Conservation (phyloP, 345 rosid species). For the Syzygium grande region DNA sequence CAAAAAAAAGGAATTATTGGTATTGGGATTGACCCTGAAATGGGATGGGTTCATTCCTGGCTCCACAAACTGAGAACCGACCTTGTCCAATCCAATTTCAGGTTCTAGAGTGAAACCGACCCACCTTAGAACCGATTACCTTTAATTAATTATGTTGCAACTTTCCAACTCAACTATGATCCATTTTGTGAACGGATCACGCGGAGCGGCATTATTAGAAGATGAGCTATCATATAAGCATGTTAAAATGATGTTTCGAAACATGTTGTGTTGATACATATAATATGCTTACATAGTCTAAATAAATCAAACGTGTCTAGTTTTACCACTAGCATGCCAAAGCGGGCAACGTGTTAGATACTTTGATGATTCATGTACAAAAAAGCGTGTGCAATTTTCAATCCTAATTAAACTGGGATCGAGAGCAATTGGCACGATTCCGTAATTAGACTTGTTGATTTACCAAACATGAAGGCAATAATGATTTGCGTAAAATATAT, state of each 20-base stretch:
- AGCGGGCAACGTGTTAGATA: not conserved
- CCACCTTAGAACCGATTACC: too few relatives aligned
- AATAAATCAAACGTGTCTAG: not conserved
- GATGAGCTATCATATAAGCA: not conserved
- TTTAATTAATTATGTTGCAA: too few relatives aligned
- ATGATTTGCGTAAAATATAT: not conserved
- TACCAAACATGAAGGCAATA: not conserved
- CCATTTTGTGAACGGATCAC: not conserved
- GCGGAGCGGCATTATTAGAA: too few relatives aligned
- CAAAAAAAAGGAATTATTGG: not conserved
- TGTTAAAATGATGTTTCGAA: not conserved
- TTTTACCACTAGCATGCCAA: not conserved
- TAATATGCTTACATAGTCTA: not conserved
- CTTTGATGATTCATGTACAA: not conserved
- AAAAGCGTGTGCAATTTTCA: not conserved
- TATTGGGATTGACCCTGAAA: too few relatives aligned
- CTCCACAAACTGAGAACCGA: not conserved
- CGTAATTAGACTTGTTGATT: not conserved
- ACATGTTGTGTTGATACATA: not conserved
- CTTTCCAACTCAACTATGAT: not conserved
- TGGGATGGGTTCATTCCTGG: not conserved
- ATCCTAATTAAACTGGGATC: not conserved
- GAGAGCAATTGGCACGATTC: not conserved
- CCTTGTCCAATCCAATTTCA: rapidly evolving
- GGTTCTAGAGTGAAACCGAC: not conserved